These are phyloP conservation scores for Aspergillus homomorphus DNA, from an alignment of 495 filamentous ascomycete genomes.

Conservation along the genomic window DNA sequence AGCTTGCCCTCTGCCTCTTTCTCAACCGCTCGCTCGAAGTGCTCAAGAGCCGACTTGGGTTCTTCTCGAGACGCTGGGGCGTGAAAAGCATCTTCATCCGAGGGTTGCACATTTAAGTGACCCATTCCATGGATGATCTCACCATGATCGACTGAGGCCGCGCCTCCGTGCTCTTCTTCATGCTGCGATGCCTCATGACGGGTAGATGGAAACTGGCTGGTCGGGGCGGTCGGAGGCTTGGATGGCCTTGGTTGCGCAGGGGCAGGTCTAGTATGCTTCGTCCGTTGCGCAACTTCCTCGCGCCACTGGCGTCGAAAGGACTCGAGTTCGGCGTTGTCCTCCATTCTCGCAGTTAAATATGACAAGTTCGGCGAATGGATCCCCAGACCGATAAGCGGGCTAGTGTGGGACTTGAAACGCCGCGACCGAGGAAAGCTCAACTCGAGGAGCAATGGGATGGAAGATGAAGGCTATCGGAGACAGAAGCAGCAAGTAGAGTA, in stretches of 20 bases:
- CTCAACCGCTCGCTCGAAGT: slow-evolving; percentile 90
- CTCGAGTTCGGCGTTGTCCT: slow-evolving; percentile 70
- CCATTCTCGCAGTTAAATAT: slow-evolving; percentile 40
- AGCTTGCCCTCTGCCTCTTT: slow-evolving; percentile 79
- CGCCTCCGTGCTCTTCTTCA: slow-evolving; percentile 35
- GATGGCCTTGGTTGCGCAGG: slow-evolving; percentile 22
- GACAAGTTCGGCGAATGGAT: slow-evolving; percentile 6
- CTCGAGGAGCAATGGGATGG: not conserved
- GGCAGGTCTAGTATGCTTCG: slow-evolving; percentile 24
- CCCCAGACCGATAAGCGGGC: slow-evolving; percentile 28
- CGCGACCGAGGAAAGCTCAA: not conserved
- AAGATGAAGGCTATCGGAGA: not conserved
- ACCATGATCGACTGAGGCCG: slow-evolving; percentile 37
- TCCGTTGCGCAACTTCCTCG: slow-evolving; percentile 68
- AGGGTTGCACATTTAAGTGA: slow-evolving; percentile 27
- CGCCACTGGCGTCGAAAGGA: slow-evolving; percentile 79
- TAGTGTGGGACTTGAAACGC: slow-evolving; percentile 3
- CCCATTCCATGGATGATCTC: slow-evolving; percentile 42
- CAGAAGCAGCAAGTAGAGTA: not conserved
- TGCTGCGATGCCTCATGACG: slow-evolving; percentile 33
- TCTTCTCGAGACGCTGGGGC: slow-evolving; percentile 37
- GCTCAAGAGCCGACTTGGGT: slow-evolving; percentile 78
- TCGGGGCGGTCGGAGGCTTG: slow-evolving; percentile 21
- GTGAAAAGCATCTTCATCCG: slow-evolving; percentile 34
- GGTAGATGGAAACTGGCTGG: slow-evolving; percentile 31